Evolutionary conservation across 257 asterid species (phyloP).

Genomic region (Euphrasia confusa): DNA sequence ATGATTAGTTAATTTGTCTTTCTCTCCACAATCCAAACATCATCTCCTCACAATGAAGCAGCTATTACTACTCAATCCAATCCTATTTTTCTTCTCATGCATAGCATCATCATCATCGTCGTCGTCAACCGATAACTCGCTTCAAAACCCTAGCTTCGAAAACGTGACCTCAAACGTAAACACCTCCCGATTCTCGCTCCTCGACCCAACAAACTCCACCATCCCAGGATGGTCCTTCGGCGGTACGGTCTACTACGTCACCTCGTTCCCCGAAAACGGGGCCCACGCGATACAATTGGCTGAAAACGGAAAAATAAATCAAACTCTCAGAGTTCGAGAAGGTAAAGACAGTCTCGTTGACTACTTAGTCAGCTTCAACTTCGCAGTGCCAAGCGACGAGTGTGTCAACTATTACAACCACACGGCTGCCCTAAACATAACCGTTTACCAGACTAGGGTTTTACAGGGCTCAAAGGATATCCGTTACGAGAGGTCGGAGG

Average conservation of each 20-base stretch:
- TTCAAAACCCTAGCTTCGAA: constrained; percentile 27
- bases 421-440: constrained; percentile 21
- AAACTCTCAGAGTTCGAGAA: constrained; percentile 16
- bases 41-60: background rate
- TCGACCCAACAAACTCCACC: constrained; percentile 8
- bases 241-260: constrained; percentile 25
- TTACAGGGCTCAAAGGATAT: background rate
- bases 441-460: background rate
- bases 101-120: background rate
- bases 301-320: constrained; percentile 26
- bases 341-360: background rate
- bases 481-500: background rate
- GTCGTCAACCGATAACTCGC: background rate
- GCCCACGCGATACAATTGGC: constrained; percentile 26
- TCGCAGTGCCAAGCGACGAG: constrained; percentile 7
- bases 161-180: constrained; percentile 18
- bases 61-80: no score
- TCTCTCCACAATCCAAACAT: no score
- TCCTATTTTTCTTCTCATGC: no score
- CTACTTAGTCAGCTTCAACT: constrained; percentile 28
- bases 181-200: constrained; percentile 21
- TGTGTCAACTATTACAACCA: constrained; percentile 18
- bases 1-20: no score
- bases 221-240: constrained; percentile 32
- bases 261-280: constrained; percentile 13